Base-by-base conservation (phyloP, 106 monocot genomes). In the Iris macrosiphon region DNA sequence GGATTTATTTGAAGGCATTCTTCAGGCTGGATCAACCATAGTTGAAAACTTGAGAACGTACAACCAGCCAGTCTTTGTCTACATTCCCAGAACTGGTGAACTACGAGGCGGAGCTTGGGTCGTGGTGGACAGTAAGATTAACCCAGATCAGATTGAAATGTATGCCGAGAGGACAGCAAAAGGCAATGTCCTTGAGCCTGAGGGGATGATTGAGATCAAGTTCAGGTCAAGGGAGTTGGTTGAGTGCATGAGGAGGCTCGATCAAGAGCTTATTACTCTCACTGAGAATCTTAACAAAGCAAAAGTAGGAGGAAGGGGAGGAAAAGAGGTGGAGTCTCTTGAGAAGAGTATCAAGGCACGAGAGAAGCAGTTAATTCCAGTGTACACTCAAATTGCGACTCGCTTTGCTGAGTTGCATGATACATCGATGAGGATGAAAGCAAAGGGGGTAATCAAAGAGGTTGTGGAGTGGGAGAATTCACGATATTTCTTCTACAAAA, bases 91-190 rank as follows among this genome's bases (percentile, higher is more conserved):
- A 72, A 61, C 58, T 14, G 96, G 83, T 41, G 96, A 98, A 72
- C 82, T 98, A 38, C 86, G 96, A 9, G 96, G 96, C 8, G 96
- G 96, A 14, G 96, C 96, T 19, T 98, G 96, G 96, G 96, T 98
- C 28, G 96, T 98, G 45, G 90, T 98, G 12, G 96, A 98, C 40
- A 98, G 96, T 72, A 98, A 91, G 67, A 98, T 98, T 38, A 98
- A 98, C 42, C 89, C 96, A 1, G 90, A 98, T 21, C 87, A 91
- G 7, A 90, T 98, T 35, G 96, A 98, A 68, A 98, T 98, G 96
- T 98, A 91, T 64, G 86, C 96, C 0, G 96, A 98, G 52, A 58
- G 67, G 38, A 90, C 76, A 2, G 96, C 96, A 1, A 98, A 75
- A 53, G 96, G 96, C 12, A 98, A 98, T 52, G 96, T 98, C 9